These are phyloP conservation scores for Fusarium secorum DNA, from an alignment of 2,329 filamentous ascomycete genomes.

Conservation along the genomic window DNA sequence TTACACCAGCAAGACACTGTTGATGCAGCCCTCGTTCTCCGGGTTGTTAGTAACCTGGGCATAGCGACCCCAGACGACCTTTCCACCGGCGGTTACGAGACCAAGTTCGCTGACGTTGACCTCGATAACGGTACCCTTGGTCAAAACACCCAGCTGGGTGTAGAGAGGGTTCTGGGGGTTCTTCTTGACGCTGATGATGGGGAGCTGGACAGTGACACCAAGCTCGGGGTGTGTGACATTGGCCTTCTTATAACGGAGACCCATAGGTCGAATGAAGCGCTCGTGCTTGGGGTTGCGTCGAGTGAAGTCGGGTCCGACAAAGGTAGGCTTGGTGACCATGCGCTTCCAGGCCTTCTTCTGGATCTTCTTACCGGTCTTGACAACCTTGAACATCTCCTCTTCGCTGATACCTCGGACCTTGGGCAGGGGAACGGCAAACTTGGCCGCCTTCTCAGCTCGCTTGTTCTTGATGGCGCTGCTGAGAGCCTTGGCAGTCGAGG, in stretches of 20 bases:
- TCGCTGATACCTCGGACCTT: constrained; percentile 92
- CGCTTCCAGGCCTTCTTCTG: constrained; percentile 83
- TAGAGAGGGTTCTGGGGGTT: constrained; percentile 86
- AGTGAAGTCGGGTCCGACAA: constrained; percentile 92
- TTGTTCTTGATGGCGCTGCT: constrained; percentile 94
- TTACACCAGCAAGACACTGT: constrained; percentile 41
- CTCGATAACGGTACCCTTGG: constrained; percentile 81
- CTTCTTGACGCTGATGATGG: constrained; percentile 73
- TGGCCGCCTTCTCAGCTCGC: constrained; percentile 89
- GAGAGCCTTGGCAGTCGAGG: constrained; percentile 71
- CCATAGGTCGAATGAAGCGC: constrained; percentile 61
- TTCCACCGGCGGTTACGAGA: constrained; percentile 87
- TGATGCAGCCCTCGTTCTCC: constrained; percentile 53
- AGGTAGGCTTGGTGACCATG: constrained; percentile 69
- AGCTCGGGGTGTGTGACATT: constrained; percentile 77
- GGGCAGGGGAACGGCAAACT: constrained; percentile 89
- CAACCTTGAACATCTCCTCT: constrained; percentile 97
- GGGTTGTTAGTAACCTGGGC: constrained; percentile 61
- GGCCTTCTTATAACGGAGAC: constrained; percentile 60
- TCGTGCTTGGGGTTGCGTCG: constrained; percentile 83
- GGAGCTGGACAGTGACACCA: constrained; percentile 86
- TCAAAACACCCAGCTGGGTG: constrained; percentile 89
- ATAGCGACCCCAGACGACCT: constrained; percentile 91
- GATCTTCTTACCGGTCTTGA: constrained; percentile 95
- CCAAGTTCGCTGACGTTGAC: constrained; percentile 94